phyloP scores from a whole-genome alignment of 1,284 basidiomycete genomes.

The Volvariella surrecta region DNA sequence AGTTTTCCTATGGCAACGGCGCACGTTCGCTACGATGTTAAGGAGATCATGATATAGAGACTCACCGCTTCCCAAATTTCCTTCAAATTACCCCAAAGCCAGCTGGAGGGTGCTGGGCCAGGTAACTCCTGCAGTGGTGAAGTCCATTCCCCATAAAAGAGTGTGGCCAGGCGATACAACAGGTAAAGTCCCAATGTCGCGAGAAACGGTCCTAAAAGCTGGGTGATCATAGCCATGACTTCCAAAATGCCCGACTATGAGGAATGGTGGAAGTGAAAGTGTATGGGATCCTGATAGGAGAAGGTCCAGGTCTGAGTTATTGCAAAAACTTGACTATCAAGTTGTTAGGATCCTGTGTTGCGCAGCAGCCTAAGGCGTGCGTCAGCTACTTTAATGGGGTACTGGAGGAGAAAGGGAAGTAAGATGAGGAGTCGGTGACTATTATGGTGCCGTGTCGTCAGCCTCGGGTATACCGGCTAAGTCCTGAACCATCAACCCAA shows the following conservation, averaged over 20 bases:
- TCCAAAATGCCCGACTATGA: neutral
- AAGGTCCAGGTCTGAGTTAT: too few species aligned
- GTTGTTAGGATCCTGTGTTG: too few species aligned
- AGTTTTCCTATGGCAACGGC: constrained; percentile 22
- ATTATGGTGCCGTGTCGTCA: too few species aligned
- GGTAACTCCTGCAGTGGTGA: constrained; percentile 39
- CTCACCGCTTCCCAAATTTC: constrained; percentile 34
- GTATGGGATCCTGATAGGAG: too few species aligned
- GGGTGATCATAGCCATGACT: neutral
- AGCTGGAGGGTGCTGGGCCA: constrained; percentile 40
- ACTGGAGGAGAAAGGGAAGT: too few species aligned
- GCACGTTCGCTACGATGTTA: neutral
- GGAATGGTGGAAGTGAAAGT: too few species aligned
- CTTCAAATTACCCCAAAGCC: constrained; percentile 44
- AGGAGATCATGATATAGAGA: neutral
- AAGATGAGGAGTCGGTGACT: too few species aligned
- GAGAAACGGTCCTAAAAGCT: constrained; percentile 13
- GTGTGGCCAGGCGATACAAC: constrained; percentile 21
- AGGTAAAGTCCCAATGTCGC: constrained; percentile 17
- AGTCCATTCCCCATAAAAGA: constrained; percentile 20
- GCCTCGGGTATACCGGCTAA: too few species aligned
- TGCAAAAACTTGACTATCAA: too few species aligned
- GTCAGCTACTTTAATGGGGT: too few species aligned
- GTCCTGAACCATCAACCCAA: too few species aligned
- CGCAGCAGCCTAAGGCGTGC: too few species aligned